Evolutionary conservation across 78 protist species (phyloP).

Genomic region (Planoprotostelium fungivorum): DNA sequence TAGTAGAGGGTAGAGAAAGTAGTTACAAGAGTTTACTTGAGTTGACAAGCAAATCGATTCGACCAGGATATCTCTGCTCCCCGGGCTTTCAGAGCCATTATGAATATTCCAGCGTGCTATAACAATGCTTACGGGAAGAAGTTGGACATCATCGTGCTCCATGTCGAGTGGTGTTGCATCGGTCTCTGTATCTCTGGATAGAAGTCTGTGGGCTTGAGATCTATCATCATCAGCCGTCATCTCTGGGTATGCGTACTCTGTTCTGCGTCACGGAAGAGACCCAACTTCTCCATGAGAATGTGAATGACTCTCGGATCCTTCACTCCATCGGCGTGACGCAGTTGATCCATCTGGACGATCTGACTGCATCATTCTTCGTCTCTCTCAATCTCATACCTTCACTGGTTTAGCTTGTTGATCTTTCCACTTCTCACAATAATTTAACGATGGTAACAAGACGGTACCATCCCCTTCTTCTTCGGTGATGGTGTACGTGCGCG

Average conservation of each 20-base stretch:
- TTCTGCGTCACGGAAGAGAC: neutral
- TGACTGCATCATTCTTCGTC: too few species aligned
- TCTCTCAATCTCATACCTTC: neutral
- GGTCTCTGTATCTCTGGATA: neutral
- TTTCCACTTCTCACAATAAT: neutral
- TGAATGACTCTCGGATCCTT: neutral
- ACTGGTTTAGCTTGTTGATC: neutral
- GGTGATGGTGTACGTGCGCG: neutral
- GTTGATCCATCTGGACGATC: too few species aligned
- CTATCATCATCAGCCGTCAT: neutral
- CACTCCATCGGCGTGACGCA: neutral
- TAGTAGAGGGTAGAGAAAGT: too few species aligned
- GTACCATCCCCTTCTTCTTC: neutral
- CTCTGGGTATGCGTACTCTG: neutral
- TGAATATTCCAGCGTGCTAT: too few species aligned
- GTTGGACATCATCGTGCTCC: neutral
- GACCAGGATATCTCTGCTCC: too few species aligned
- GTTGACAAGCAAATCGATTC: too few species aligned
- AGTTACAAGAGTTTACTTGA: too few species aligned
- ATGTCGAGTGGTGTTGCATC: neutral
- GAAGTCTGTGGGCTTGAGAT: neutral
- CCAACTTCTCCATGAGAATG: neutral
- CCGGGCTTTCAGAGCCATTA: too few species aligned
- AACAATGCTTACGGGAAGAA: too few species aligned
- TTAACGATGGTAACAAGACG: neutral